Evolutionary conservation across 306 rosid species (phyloP), one percentile per base, ranked within the genome.

Genomic region (Arachis hypogaea): DNA sequence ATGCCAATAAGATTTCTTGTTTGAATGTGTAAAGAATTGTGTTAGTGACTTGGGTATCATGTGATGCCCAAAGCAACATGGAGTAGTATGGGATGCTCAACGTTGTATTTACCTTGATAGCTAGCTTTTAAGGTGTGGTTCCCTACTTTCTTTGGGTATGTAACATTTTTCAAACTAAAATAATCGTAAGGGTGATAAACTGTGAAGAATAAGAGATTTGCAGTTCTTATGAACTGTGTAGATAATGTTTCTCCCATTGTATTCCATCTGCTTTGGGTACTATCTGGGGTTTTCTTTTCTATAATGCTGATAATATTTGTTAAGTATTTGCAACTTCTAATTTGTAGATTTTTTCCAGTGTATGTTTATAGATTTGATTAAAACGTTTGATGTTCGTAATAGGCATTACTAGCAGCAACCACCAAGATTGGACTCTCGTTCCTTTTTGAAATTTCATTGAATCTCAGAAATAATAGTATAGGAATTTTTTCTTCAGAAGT

Each of bases 161-260:
- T 33, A 33, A 33, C 38, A 33, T 2, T 2, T 33, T 33, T 33
- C 38, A 33, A 33, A 33, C 38, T 33, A 33, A 33, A 30, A 6
- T 36, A 33, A 4, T 59, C 38, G 4, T n/a, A 29, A 42, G 69
- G 49, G 10, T 41, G 46, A n/a, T 9, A 12, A 50, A 67, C 18
- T 67, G 41, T 57, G 71, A 71, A 38, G 50, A 46, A 12, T 61
- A 7, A 67, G 12, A 44, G 33, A 51, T 50, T 61, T 12, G 47
- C 68, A 63, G 45, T 40, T 46, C 33, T 7, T 63, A 1, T 69
- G 40, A 51, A 11, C 47, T 56, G 29, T 60, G 49, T 70, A n/a
- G 77, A 60, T 11, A 8, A 59, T 63, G 51, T 3, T 12, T 10
- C 70, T 46, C 12, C 11, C 22, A 33, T 68, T 46, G 29, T 58